Conservation (phyloP, 202 grass and related monocot genomes). For the Setaria viridis region DNA sequence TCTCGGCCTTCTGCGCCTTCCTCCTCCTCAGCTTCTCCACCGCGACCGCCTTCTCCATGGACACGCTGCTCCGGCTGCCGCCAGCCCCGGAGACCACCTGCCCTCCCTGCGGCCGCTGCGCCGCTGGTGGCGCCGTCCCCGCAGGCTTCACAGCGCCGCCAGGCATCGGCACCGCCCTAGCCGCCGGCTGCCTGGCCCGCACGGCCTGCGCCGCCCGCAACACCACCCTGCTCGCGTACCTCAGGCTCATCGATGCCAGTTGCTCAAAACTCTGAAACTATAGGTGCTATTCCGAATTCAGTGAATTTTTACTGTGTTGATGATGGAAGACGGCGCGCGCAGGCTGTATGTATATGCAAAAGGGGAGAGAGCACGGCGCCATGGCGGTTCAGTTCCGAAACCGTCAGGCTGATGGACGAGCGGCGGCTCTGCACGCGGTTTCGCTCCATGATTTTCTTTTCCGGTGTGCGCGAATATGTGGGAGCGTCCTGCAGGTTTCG, state of each 20-base stretch:
- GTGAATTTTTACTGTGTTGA: not conserved
- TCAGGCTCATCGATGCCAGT: slow-evolving; percentile 41
- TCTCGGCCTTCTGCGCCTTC: slow-evolving; percentile 49
- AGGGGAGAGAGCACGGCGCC: not conserved
- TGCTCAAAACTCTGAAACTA: not conserved
- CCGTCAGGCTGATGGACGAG: not conserved
- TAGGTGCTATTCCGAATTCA: not conserved
- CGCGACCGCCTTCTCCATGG: slow-evolving; percentile 8
- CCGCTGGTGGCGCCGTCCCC: not conserved
- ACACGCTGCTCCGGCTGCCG: not conserved
- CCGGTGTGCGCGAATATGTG: slow-evolving; percentile 39
- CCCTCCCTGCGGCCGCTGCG: slow-evolving; percentile 17
- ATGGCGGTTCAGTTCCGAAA: not conserved
- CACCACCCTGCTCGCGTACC: slow-evolving; percentile 44
- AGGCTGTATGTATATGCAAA: not conserved
- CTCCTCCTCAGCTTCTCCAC: slow-evolving; percentile 47
- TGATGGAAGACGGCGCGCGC: not conserved
- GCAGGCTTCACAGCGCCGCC: slow-evolving; percentile 22
- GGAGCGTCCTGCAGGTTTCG: not conserved
- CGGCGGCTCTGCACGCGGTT: not conserved
- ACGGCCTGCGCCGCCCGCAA: slow-evolving; percentile 40
- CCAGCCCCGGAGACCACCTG: slow-evolving; percentile 25
- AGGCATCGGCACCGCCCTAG: slow-evolving; percentile 28
- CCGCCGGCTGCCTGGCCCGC: slow-evolving; percentile 24
- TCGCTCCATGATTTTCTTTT: slow-evolving; percentile 11